A percentile compares a stretch with the other conserved stretches of the same genome.
phyloP scores from a whole-genome alignment of 768 basidiomycete species.

The Pholiota microspora region DNA sequence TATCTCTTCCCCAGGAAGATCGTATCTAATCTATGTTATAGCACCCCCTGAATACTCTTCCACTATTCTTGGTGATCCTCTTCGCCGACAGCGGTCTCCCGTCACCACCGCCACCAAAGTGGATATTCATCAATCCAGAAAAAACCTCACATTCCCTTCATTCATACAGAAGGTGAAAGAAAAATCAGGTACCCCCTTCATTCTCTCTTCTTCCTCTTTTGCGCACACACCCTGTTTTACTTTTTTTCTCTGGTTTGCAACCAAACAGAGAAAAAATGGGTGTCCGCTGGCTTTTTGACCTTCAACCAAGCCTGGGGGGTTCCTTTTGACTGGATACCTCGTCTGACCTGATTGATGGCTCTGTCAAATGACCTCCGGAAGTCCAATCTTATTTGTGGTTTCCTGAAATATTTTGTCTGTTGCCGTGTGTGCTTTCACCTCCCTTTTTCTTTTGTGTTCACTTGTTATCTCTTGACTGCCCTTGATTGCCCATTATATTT shows the following conservation, averaged over 20 bases:
- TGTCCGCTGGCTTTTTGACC: constrained; percentile 37
- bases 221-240: constrained; percentile 5
- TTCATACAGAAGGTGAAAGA: background rate
- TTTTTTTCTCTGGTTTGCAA: background rate
- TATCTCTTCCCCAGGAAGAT: background rate
- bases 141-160: background rate
- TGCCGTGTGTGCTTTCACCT: background rate
- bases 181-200: background rate
- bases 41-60: background rate
- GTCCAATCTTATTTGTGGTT: constrained; percentile 6
- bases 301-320: constrained; percentile 30
- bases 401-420: background rate
- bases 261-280: constrained; percentile 10
- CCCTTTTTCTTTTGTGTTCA: background rate
- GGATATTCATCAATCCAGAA: background rate
- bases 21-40: background rate
- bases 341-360: constrained; percentile 25
- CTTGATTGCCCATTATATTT: background rate
- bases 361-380: constrained; percentile 28
- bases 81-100: background rate
- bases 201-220: background rate
- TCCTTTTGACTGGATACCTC: constrained; percentile 1
- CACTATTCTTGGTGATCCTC: background rate
- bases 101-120: background rate
- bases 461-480: too few species aligned